Evolutionary conservation across 768 basidiomycete genomes (phyloP), one percentile per base, ranked within the genome.

Genomic region (Fomitopsis pulvina): DNA sequence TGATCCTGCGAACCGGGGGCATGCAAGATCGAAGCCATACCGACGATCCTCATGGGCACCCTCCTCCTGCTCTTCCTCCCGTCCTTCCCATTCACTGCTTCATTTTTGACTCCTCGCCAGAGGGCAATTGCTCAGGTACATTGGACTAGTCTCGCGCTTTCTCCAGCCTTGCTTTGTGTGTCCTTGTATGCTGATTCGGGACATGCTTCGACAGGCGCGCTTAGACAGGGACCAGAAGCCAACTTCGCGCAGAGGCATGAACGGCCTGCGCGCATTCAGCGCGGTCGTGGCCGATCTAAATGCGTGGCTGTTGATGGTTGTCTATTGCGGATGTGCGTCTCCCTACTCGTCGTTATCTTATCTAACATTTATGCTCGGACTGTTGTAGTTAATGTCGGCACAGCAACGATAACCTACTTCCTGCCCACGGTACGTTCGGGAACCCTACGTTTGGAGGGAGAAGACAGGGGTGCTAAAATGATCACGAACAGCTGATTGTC

Each of bases 1-100:
- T 14, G 18, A 40, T 25, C 3, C 30, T 32, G 5, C 24, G 7
- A 48, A n/a, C n/a, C n/a, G n/a, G n/a, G n/a, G n/a, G n/a, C n/a
- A n/a, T n/a, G n/a, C n/a, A n/a, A 80, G 78, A 71, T 80, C 39
- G 78, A 80, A 55, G 79, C 72, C 7, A 77, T 80, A 27, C 79
- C 79, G 9, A 78, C 77, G 0, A 47, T 80, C 12, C 58, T 78
- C 41, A 78, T 81, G 78, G 77, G 74, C 0, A 32, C 66, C 41
- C 61, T 68, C 52, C 72, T 77, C 37, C 64, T 81, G 4, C 50
- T 76, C 29, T 76, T 77, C 59, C 67, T 79, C 3, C 78, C 79
- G 0, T 72, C 77, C 0, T 81, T 79, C 62, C 79, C 79, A 0
- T 80, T 79, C 59, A 67, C 73, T 3, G 75, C 77, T 4, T 66